Base-by-base conservation (phyloP, 352 stramenopile species). In the Thalassiosira ordinaria region DNA sequence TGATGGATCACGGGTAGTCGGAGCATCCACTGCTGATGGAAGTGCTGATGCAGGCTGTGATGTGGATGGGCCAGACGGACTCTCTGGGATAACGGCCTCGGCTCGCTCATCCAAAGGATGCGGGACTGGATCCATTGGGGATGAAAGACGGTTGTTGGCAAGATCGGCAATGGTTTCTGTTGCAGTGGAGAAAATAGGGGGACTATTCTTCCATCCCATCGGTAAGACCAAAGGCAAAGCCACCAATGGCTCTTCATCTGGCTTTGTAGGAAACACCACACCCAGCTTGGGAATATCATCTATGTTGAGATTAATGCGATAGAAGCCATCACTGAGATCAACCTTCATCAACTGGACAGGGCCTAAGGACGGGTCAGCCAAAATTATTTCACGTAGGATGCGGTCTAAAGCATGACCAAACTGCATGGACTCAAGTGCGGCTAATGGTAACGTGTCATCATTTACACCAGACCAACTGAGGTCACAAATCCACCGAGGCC, bases 281-380 rank as follows among this genome's bases (percentile, higher is more conserved):
- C 65, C 80, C 5, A 88, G 31, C 26, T 72, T 77, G n/a, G 75
- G 68, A 5, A 79, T 76, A 37, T 83, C 70, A 14, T 75, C 31
- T 2, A 66, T 14, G 11, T 16, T 33, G 0, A 86, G 0, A 2
- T 26, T 29, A 0, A 89, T 20, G 6, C 39, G 59, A 20, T 85
- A 82, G 35, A 86, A 89, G n/a, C 64, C 74, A 71, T 89, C 69
- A 5, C 62, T 70, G 0, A 87, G n/a, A 46, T 84, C 73, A 1
- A 76, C 61, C 22, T 85, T 86, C 14, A 26, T 64, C 1, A 82
- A 24, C n/a, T 75, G 67, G 0, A 86, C 61, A 24, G 53, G 53
- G 0, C 72, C 60, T 24, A 62, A 64, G 31, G 6, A 20, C 5
- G 67, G 60, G 11, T 80, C 29, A 16, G 81, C 55, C 13, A 63